phyloP scores from a whole-genome alignment of 2,329 filamentous ascomycete genomes.

The Pseudogymnoascus sp. region DNA sequence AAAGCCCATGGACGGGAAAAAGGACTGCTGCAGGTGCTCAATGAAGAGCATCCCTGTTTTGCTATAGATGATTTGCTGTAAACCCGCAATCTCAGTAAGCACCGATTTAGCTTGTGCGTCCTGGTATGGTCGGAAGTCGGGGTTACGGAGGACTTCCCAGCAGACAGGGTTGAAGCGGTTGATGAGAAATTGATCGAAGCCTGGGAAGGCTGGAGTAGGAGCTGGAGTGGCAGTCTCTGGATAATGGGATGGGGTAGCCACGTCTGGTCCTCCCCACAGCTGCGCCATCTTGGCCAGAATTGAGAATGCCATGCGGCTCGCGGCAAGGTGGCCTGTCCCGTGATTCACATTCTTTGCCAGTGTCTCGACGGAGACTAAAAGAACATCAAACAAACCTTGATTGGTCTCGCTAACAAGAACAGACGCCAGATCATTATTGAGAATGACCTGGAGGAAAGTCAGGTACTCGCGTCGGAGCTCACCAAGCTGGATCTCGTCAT shows the following conservation, averaged over 20 bases:
- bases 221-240: conserved; percentile 40
- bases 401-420: conserved; percentile 87
- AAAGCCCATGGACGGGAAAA: conserved; percentile 59
- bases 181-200: conserved; percentile 88
- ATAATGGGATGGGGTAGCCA: conserved; percentile 48
- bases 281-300: conserved; percentile 75
- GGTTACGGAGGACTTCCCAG: conserved; percentile 78
- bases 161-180: conserved; percentile 79
- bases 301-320: conserved; percentile 66
- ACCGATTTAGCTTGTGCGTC: conserved; percentile 88
- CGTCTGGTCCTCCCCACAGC: conserved; percentile 84
- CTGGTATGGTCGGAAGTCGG: conserved; percentile 65
- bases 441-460: conserved; percentile 83
- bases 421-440: conserved; percentile 81
- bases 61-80: conserved; percentile 83
- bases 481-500: conserved; percentile 89
- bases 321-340: conserved; percentile 48
- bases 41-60: conserved; percentile 84
- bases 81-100: conserved; percentile 73
- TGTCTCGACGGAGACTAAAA: conserved; percentile 77
- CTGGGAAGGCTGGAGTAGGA: conserved; percentile 59
- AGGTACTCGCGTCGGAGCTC: conserved; percentile 90
- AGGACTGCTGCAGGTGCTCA: conserved; percentile 52
- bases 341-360: conserved; percentile 68
- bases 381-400: conserved; percentile 79